Conservation (phyloP, 495 filamentous ascomycete species). For the Penicillium malachiteum region DNA sequence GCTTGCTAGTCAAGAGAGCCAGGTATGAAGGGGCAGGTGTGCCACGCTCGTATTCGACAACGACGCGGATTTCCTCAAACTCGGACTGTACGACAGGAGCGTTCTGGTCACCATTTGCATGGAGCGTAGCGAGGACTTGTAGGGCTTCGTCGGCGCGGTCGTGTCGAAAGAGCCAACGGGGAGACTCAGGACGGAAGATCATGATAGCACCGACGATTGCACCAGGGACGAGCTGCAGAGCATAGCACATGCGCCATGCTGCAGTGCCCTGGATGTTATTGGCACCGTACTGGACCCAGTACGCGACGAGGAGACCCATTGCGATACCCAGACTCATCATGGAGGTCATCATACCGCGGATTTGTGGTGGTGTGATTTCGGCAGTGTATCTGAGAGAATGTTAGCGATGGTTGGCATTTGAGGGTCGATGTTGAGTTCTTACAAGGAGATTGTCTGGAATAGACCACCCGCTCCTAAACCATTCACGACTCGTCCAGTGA, state of each 20-base stretch:
- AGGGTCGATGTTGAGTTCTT: no score
- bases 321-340: slow-evolving; percentile 3
- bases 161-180: neutral
- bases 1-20: neutral
- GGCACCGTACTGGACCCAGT: slow-evolving; percentile 1
- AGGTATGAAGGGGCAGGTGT: neutral
- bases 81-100: neutral
- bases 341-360: slow-evolving; percentile 1
- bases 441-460: slow-evolving; percentile 1
- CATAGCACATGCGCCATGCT: slow-evolving; percentile 2
- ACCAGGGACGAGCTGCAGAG: neutral
- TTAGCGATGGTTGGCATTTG: neutral
- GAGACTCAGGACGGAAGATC: neutral
- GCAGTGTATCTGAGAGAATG: neutral
- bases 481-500: neutral
- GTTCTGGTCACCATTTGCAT: neutral
- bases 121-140: neutral
- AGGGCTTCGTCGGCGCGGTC: slow-evolving; percentile 1
- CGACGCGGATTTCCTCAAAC: neutral
- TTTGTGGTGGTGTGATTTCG: neutral
- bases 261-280: neutral
- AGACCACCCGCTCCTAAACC: neutral
- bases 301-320: neutral
- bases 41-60: neutral
- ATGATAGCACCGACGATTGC: neutral